Conservation (phyloP, 1,139 yeast genomes). For the Pichia sp. region DNA sequence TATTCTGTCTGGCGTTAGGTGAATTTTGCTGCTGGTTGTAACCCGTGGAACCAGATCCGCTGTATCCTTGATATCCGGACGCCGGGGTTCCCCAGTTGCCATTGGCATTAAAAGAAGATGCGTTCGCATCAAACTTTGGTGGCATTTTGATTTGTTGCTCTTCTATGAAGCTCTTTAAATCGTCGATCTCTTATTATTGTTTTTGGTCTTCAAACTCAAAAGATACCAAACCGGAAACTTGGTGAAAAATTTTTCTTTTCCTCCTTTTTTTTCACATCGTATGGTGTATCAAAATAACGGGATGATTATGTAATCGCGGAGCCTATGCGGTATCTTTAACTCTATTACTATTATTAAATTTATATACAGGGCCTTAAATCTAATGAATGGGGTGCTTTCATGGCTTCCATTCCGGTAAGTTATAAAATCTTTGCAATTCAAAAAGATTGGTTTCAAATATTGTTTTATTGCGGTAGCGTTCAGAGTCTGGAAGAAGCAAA, state of each 20-base stretch:
- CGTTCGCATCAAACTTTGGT: slow-evolving; percentile 29
- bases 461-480: slow-evolving; percentile 6
- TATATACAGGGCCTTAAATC: background rate
- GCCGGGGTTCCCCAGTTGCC: slow-evolving; percentile 16
- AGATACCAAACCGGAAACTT: background rate
- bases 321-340: background rate
- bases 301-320: background rate
- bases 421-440: slow-evolving; percentile 15
- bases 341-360: background rate
- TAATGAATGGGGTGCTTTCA: background rate
- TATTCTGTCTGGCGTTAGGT: slow-evolving; percentile 3
- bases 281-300: background rate
- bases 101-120: slow-evolving; percentile 23
- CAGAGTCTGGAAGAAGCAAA: slow-evolving; percentile 14
- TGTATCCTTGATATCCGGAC: slow-evolving; percentile 19
- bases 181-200: too few relatives aligned
- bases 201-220: too few relatives aligned
- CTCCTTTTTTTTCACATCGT: background rate
- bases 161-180: too few relatives aligned
- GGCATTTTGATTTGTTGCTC: slow-evolving; percentile 22
- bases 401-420: slow-evolving; percentile 12
- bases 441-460: slow-evolving; percentile 14
- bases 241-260: slow-evolving; percentile 1
- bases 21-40: slow-evolving; percentile 6
- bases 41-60: slow-evolving; percentile 13